Percentiles rank a stretch among this genome's conserved stretches.
Conservation (phyloP, 495 filamentous ascomycete species). For the Glutinoglossum americanum region DNA sequence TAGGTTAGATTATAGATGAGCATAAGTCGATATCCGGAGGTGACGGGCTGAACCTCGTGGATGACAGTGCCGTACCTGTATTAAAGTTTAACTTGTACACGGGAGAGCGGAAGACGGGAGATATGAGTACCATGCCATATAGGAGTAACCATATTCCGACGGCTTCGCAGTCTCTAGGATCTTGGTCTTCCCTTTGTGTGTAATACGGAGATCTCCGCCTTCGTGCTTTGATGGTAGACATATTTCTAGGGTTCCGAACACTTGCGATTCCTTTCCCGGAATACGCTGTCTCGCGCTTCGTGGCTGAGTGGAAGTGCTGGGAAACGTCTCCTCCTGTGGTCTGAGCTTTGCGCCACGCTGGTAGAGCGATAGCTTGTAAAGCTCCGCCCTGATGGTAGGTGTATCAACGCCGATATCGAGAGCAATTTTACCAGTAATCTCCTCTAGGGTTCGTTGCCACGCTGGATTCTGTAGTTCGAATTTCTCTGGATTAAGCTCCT, state of each 20-base stretch:
- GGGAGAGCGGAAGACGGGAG: neutral
- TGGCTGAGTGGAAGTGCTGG: neutral
- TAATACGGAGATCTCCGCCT: conserved; percentile 27
- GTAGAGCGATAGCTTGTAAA: conserved; percentile 35
- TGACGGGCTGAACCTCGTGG: conserved; percentile 30
- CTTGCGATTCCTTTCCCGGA: conserved; percentile 29
- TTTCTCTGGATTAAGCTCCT: conserved; percentile 26
- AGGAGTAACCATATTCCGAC: neutral
- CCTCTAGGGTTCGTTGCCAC: conserved; percentile 4
- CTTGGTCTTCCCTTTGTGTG: conserved; percentile 18
- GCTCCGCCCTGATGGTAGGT: conserved; percentile 18
- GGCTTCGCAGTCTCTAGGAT: conserved; percentile 10
- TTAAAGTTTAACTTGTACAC: neutral
- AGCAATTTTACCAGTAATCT: neutral
- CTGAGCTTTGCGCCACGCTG: conserved; percentile 32
- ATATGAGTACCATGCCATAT: neutral
- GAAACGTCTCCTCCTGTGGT: conserved; percentile 24
- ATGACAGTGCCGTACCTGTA: conserved; percentile 27
- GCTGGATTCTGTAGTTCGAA: conserved; percentile 20
- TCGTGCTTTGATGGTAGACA: conserved; percentile 29
- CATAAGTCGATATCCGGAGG: conserved; percentile 27
- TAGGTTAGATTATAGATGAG: conserved; percentile 33
- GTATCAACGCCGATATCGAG: conserved; percentile 8
- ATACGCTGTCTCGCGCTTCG: neutral
- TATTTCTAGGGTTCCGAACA: conserved; percentile 35